Evolutionary conservation across 1,284 basidiomycete species (phyloP).

Genomic region (Irpex sp.): DNA sequence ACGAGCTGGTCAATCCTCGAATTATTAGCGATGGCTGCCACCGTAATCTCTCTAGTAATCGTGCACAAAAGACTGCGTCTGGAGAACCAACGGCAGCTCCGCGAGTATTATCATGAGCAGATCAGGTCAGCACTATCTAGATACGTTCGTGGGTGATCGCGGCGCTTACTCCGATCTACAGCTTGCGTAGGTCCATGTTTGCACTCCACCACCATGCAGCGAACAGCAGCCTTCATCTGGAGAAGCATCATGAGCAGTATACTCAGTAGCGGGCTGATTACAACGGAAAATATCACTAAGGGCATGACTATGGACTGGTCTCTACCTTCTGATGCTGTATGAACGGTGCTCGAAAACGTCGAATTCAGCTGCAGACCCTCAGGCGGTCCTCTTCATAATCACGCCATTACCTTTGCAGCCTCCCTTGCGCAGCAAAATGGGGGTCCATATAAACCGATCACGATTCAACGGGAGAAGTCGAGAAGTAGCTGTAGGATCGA

Average conservation of each 20-base stretch:
- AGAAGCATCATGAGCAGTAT: not conserved
- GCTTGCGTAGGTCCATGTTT: constrained; percentile 25
- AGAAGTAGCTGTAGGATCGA: too few species aligned
- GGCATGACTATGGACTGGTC: not conserved
- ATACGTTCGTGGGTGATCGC: too few species aligned
- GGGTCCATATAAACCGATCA: too few species aligned
- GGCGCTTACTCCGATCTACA: constrained; percentile 2
- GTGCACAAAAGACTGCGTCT: constrained; percentile 49
- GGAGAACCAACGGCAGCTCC: constrained; percentile 40
- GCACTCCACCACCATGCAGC: constrained; percentile 24
- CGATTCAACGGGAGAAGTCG: too few species aligned
- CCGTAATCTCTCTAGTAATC: constrained; percentile 40
- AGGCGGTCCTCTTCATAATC: too few species aligned
- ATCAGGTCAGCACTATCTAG: constrained; percentile 33
- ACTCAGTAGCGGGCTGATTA: not conserved
- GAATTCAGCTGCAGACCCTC: too few species aligned
- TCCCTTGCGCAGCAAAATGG: too few species aligned
- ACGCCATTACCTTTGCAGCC: too few species aligned
- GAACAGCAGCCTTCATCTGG: constrained; percentile 6
- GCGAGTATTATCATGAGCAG: constrained; percentile 57
- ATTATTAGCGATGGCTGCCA: constrained; percentile 37
- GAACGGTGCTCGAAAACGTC: not conserved
- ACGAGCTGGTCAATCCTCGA: not conserved
- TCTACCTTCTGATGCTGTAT: not conserved
- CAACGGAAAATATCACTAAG: too few species aligned